These are phyloP conservation scores for Fraxinus ornus DNA, from an alignment of 305 asterid species.

Conservation along the genomic window DNA sequence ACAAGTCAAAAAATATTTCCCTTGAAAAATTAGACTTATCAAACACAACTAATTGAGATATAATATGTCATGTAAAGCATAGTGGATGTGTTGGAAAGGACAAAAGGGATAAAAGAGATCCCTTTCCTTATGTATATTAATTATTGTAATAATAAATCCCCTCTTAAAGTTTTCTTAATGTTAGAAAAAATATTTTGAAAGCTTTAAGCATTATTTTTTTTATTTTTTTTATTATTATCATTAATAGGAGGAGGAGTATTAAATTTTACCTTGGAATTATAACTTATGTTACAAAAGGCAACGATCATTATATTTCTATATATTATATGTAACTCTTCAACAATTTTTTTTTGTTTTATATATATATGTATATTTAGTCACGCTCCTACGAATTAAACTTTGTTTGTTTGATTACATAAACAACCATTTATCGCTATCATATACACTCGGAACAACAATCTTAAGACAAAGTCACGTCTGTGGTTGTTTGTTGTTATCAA, in stretches of 20 bases:
- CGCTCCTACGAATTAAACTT: no score
- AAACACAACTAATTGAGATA: background rate
- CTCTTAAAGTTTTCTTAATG: background rate
- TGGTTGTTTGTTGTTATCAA: no score
- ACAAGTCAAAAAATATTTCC: no score
- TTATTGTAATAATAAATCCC: background rate
- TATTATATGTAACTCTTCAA: background rate
- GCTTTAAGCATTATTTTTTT: background rate
- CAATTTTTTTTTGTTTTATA: no score
- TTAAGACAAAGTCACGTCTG: no score
- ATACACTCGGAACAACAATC: no score
- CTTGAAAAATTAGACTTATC: no score
- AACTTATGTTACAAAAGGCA: background rate
- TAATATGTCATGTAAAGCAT: background rate
- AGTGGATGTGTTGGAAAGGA: slow-evolving; percentile 26
- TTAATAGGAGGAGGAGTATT: background rate
- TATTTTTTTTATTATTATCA: no score
- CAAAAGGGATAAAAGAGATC: background rate
- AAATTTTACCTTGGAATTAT: background rate
- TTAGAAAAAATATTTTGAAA: background rate
- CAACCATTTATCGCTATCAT: no score
- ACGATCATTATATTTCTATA: no score
- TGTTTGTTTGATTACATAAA: no score
- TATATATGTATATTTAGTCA: no score
- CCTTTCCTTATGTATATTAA: background rate